A percentile compares a stretch with the other conserved stretches of the same genome.
These are phyloP conservation scores for Trichosphaerium sp. DNA, from an alignment of 78 protist species.

Conservation along the genomic window DNA sequence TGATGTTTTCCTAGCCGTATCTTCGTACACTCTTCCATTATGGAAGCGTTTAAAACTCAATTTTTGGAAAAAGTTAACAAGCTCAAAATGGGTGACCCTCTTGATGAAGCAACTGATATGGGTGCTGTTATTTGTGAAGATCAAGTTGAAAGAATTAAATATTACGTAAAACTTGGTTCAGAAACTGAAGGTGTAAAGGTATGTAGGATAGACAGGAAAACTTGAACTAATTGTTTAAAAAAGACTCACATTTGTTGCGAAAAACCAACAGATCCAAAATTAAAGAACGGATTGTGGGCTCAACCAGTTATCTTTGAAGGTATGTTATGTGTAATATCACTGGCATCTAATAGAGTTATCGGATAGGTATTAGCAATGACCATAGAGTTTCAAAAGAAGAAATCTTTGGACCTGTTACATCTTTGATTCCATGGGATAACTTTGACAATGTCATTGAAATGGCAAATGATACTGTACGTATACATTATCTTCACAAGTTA, in stretches of 20 bases:
- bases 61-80: neutral
- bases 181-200: neutral
- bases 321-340: too few relatives aligned
- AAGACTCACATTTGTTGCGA: neutral
- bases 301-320: neutral
- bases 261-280: neutral
- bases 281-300: neutral
- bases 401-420: conserved; percentile 11
- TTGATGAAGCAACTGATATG: conserved; percentile 19
- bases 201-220: too few relatives aligned
- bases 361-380: neutral
- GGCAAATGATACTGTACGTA: neutral
- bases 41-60: neutral
- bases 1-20: too few relatives aligned
- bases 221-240: too few relatives aligned
- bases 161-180: neutral
- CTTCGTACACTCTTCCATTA: conserved; percentile 57
- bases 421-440: neutral
- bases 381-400: neutral
- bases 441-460: neutral
- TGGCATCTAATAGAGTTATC: too few relatives aligned
- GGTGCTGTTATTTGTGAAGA: conserved; percentile 5
- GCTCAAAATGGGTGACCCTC: conserved; percentile 1
- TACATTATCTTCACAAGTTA: too few relatives aligned
- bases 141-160: neutral